Evolutionary conservation across 2,329 filamentous ascomycete genomes (phyloP).

Genomic region (Bipolaris oryzae): DNA sequence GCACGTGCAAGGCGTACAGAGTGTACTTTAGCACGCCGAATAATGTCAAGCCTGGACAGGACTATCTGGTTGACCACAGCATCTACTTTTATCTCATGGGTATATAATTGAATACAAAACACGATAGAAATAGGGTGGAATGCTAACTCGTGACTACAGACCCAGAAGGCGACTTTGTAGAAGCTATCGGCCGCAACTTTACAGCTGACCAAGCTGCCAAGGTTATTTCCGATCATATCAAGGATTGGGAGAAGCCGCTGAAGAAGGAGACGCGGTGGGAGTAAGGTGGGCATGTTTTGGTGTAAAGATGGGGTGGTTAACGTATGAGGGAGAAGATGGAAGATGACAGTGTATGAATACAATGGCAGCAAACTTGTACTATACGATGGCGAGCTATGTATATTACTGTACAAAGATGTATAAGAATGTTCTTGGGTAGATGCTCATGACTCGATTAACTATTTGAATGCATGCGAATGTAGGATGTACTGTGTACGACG

Average conservation of each 20-base stretch:
- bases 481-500: no score
- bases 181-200: conserved; percentile 93
- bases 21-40: conserved; percentile 96
- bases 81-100: conserved; percentile 99
- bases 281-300: background rate
- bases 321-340: background rate
- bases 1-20: conserved; percentile 91
- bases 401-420: background rate
- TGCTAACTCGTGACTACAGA: conserved; percentile 60
- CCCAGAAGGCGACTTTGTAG: conserved; percentile 96
- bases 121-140: background rate
- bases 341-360: conserved; percentile 7
- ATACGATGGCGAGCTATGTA: background rate
- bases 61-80: conserved; percentile 97
- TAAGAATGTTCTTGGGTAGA: no score
- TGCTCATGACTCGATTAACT: no score
- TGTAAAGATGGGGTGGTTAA: background rate
- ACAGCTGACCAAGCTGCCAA: conserved; percentile 84
- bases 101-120: conserved; percentile 47
- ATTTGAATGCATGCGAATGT: no score
- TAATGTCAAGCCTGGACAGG: conserved; percentile 87
- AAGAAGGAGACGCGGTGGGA: conserved; percentile 52
- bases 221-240: conserved; percentile 85
- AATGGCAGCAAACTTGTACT: conserved; percentile 1
- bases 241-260: conserved; percentile 70